phyloP scores from a whole-genome alignment of 1,284 basidiomycete species.

The Trichosporon sp. region DNA sequence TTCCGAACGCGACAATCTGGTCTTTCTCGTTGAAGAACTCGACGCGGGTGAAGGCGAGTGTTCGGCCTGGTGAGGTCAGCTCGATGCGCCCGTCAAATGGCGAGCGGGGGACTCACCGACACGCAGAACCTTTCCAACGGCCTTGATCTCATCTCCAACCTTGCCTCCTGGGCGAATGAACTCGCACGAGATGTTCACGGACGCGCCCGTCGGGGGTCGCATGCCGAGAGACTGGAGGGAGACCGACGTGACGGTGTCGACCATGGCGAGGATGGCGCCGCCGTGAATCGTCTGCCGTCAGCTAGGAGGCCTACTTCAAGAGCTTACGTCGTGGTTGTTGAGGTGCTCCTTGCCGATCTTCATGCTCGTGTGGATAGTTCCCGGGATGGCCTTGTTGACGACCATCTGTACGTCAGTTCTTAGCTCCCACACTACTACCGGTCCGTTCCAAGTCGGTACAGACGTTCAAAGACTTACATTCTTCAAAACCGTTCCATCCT shows the following conservation, averaged over 20 bases:
- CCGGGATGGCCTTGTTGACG: slow-evolving; percentile 41
- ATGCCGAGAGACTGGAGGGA: slow-evolving; percentile 53
- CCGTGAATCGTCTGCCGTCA: slow-evolving; percentile 55
- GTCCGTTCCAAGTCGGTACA: no score
- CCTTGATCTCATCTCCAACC: slow-evolving; percentile 44
- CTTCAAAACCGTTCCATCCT: slow-evolving; percentile 32
- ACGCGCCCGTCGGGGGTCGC: slow-evolving; percentile 53
- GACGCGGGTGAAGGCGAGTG: slow-evolving; percentile 49
- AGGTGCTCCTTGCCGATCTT: slow-evolving; percentile 50
- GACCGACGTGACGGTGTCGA: slow-evolving; percentile 55
- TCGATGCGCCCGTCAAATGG: no score
- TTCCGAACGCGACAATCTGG: slow-evolving; percentile 54
- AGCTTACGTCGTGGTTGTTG: slow-evolving; percentile 54
- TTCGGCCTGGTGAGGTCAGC: no score
- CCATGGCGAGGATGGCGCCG: slow-evolving; percentile 54
- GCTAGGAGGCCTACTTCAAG: not conserved
- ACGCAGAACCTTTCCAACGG: slow-evolving; percentile 51
- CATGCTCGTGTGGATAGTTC: slow-evolving; percentile 48
- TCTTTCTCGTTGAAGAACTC: slow-evolving; percentile 46
- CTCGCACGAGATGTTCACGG: slow-evolving; percentile 53
- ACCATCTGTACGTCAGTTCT: slow-evolving; percentile 34
- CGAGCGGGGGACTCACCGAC: slow-evolving; percentile 51
- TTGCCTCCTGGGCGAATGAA: slow-evolving; percentile 54
- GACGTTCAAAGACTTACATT: not conserved
- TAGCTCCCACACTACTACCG: no score